Evolutionary conservation across 1,284 basidiomycete genomes (phyloP), one percentile per base, ranked within the genome.

Genomic region (Papiliotrema flavescens): DNA sequence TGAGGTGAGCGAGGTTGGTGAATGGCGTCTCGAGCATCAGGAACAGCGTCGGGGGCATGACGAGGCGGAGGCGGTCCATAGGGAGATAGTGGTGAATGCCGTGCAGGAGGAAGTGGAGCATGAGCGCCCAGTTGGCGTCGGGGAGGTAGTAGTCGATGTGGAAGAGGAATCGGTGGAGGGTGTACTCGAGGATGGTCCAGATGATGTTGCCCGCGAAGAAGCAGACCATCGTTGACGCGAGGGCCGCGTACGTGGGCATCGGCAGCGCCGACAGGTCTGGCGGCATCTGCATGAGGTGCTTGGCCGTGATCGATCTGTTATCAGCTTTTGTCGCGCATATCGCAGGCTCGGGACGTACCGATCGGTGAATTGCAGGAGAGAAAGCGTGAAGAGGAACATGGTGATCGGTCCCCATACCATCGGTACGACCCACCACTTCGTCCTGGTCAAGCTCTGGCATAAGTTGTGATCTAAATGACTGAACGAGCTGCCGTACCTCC

Each of bases 71-170:
- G 61, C 89, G 88, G 73, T 96, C 94, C 93, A 96, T 96, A 17
- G 93, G 95, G 54, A 99, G 80, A 72, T 95, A 98, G 78, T 99
- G 95, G 74, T 99, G 95, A 45, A 99, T 86, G 22, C 96, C 95
- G 73, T 98, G 95, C 67, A 94, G 80, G 66, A 93, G 75, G 78
- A 99, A 99, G 76, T 99, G 95, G 35, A 98, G 74, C 47, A 85
- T 85, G 66, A 98, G 80, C 73, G 88, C 90, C 56, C 80, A 77
- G 20, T 88, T 87, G 54, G 80, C 81, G 75, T 98, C 95, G 6
- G 95, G 96, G 15, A 99, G 82, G 65, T 83, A 73, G n/a, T 85
- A 79, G 75, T 99, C 96, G 64, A 99, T 80, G 78, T 99, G 96
- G 85, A 99, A 99, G 51, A 99, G 79, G 84, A 97, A 98, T 32